These are phyloP conservation scores for Solanum chilense DNA, from an alignment of 257 asterid species.

Conservation along the genomic window DNA sequence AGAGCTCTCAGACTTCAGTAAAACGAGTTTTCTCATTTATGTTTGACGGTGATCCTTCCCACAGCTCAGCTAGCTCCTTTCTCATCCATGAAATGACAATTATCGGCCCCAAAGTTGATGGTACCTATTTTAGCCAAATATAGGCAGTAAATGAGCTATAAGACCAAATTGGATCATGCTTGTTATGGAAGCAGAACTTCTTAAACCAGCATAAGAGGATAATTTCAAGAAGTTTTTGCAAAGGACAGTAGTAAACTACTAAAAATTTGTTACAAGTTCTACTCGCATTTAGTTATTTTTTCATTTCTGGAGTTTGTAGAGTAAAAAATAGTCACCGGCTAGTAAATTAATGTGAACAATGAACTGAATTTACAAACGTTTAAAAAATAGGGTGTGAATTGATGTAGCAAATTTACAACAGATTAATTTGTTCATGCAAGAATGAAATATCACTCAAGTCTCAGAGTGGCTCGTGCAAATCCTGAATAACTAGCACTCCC, in stretches of 20 bases:
- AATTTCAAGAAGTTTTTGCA: neutral
- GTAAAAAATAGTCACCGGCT: neutral
- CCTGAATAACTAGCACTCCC: neutral
- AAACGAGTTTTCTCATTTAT: slow-evolving; percentile 44
- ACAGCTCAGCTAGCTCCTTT: slow-evolving; percentile 66
- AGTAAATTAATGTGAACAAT: neutral
- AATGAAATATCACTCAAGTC: neutral
- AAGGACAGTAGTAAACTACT: neutral
- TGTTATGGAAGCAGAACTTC: neutral
- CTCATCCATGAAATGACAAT: slow-evolving; percentile 70
- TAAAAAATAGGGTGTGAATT: neutral
- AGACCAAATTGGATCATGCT: neutral
- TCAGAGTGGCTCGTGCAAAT: neutral
- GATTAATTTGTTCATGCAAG: neutral
- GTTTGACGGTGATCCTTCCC: slow-evolving; percentile 61
- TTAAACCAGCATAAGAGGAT: neutral
- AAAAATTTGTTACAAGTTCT: neutral
- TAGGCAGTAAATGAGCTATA: neutral
- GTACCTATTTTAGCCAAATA: slow-evolving; percentile 43
- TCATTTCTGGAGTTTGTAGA: neutral
- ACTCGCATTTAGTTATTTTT: neutral
- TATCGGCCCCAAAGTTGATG: slow-evolving; percentile 82
- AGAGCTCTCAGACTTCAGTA: slow-evolving; percentile 40
- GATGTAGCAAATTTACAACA: neutral
- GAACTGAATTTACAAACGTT: neutral